Base-by-base conservation (phyloP, 495 filamentous ascomycete genomes). In the Oidiodendron maius region DNA sequence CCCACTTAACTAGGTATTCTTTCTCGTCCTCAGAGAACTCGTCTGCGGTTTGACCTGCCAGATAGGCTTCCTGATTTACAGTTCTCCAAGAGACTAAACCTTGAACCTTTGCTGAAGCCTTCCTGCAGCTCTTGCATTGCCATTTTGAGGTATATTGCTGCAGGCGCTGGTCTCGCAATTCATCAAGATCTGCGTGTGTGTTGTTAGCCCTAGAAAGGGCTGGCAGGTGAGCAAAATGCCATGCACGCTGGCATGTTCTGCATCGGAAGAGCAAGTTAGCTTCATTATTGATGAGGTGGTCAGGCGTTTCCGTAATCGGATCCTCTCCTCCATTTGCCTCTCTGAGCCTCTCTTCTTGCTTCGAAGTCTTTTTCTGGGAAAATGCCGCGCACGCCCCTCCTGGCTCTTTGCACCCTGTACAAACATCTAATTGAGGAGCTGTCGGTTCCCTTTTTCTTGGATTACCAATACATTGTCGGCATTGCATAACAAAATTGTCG, bases 1-100 rank as follows among this genome's bases (percentile, higher is more conserved):
- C 78, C 84, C 89, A 97, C 63, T 93, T 96, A 56, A 97, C 69
- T 1, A 99, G 75, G 55, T 97, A 97, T 56, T 96, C 89, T 36
- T 90, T 84, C 3, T 87, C 70, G 32, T 86, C 80, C 59, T 89
- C 84, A 15, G 78, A 72, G 15, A 75, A 62, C 8, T 53, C 46
- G 11, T 72, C 66, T 3, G 75, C 58, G 8, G 58, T 63, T 24
- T 75, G 58, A 0, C 70, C 73, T 4, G 68, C 44, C 3, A 59
- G 63, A 44, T 84, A 80, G 6, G 44, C 57, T 16, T 74, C 70
- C 13, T 69, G 61, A 46, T 82, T 66, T 2, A 64, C 50, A 1
- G 89, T 89, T 40, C 90, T 77, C 94, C 94, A 99, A 13, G 94
- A 91, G 36, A 96, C 82, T 9, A 97, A 64, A 12, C 67, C 69